Evolutionary conservation across 257 asterid genomes (phyloP).

Genomic region (Solanum stenotomum): DNA sequence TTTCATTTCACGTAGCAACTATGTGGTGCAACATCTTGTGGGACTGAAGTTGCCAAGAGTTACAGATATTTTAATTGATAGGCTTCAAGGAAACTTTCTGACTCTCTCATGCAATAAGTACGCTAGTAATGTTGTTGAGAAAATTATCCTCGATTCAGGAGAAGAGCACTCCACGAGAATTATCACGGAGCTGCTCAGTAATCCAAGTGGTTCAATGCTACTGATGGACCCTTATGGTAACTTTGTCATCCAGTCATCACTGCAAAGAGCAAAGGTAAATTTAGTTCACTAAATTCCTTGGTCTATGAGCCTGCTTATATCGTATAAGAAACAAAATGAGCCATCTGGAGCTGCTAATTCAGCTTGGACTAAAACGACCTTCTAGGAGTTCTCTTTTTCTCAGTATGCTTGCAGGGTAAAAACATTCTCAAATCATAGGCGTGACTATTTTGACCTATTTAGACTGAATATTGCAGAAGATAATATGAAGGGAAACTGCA

Average conservation of each 20-base stretch:
- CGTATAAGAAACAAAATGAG: neutral
- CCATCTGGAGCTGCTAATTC: neutral
- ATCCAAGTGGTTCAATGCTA: constrained; percentile 34
- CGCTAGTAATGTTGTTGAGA: constrained; percentile 79
- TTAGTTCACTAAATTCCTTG: neutral
- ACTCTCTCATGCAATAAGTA: constrained; percentile 56
- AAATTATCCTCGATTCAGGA: constrained; percentile 22
- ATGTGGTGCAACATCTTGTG: constrained; percentile 70
- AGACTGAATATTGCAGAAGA: no score
- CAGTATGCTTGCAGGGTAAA: no score
- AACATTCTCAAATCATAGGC: no score
- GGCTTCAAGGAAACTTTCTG: constrained; percentile 36
- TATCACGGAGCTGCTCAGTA: constrained; percentile 38
- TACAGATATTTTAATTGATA: constrained; percentile 23
- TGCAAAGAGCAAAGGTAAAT: constrained; percentile 39
- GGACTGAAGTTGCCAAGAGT: constrained; percentile 36
- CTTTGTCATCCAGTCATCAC: constrained; percentile 67
- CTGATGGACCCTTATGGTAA: constrained; percentile 63
- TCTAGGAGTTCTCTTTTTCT: no score
- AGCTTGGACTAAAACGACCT: neutral
- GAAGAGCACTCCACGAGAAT: constrained; percentile 17
- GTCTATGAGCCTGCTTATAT: neutral
- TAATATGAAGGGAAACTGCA: no score
- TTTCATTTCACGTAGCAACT: constrained; percentile 41
- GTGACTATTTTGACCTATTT: no score